Evolutionary conservation across 345 rosid genomes (phyloP), one percentile per base, ranked within the genome.

Genomic region (Diplotaxis tenuifolia): DNA sequence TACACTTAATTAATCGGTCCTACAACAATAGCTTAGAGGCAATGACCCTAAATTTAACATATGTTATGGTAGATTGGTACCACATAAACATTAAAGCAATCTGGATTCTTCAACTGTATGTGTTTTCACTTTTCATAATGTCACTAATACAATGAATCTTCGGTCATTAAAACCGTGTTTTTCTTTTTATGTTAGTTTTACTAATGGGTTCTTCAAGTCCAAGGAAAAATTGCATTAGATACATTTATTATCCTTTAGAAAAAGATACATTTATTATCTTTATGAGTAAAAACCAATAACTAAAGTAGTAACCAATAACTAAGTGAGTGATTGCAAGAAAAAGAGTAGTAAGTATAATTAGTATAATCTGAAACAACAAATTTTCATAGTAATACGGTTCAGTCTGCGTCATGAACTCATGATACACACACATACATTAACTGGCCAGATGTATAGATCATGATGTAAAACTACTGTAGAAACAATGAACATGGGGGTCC

Each of bases 161-260:
- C 66, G 11, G 22, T 70, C 58, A 62, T 68, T 61, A 62, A 61
- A 36, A 54, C 50, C 42, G 18, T 54, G 16, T 36, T 50, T 50
- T 65, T 53, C 60, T 9, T 36, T 66, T 25, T 36, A 40, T 57
- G 58, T 57, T 76, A 70, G 57, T 25, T 70, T 42, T n/a, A 31
- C 12, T 63, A 10, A 34, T 58, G 29, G 16, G 62, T 32, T 64
- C 40, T 70, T 23, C 60, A 23, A 14, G 15, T 57, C 25, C 72
- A 71, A 65, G 64, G 67, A 7, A 32, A 29, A 11, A 0, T 31
- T 70, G 47, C 72, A 76, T 76, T 70, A 23, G 50, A 70, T 47
- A 57, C 72, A 70, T 47, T 70, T 56, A 69, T 64, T 47, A 54
- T 70, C 55, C 63, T 63, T 64, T 70, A n/a, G n/a, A n/a, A n/a